Percentiles rank a stretch among this genome's conserved stretches.
These are phyloP conservation scores for Nepenthes gracilis DNA, from an alignment of 148 eudicot species.

Conservation along the genomic window DNA sequence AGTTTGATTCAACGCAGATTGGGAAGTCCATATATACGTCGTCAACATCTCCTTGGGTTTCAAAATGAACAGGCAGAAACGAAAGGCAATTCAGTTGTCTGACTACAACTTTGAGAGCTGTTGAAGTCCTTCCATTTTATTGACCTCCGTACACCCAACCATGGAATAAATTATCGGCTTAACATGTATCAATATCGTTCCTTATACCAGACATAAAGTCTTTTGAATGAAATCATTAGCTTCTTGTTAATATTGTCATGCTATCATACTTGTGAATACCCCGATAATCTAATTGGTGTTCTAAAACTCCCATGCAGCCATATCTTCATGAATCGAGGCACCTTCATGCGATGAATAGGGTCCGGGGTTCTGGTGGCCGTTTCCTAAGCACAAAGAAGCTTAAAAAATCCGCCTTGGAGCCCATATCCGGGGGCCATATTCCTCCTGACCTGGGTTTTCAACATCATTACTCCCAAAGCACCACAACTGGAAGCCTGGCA, in stretches of 20 bases:
- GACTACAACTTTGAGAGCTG: too few species aligned
- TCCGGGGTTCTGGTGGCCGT: constrained; percentile 85
- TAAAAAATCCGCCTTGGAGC: constrained; percentile 11
- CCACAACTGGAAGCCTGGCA: constrained; percentile 6
- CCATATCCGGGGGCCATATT: background rate
- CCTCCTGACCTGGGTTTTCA: background rate
- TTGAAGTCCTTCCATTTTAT: too few species aligned
- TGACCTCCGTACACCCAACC: too few species aligned
- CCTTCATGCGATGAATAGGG: constrained; percentile 71
- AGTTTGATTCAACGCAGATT: too few species aligned
- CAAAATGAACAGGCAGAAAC: background rate
- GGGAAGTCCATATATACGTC: too few species aligned
- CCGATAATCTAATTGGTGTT: background rate
- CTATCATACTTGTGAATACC: too few species aligned
- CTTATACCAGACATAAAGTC: too few species aligned
- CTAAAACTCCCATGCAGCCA: constrained; percentile 38
- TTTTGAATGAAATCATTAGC: background rate
- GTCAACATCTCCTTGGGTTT: background rate
- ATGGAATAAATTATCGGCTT: too few species aligned
- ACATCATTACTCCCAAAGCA: constrained; percentile 15
- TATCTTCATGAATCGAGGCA: constrained; percentile 98
- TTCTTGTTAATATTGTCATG: background rate
- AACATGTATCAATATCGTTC: background rate
- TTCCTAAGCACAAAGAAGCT: constrained; percentile 59
- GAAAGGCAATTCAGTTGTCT: too few species aligned